These are phyloP conservation scores for Cryptococcus deneoformans DNA, from an alignment of 1,284 basidiomycete genomes.

Conservation along the genomic window DNA sequence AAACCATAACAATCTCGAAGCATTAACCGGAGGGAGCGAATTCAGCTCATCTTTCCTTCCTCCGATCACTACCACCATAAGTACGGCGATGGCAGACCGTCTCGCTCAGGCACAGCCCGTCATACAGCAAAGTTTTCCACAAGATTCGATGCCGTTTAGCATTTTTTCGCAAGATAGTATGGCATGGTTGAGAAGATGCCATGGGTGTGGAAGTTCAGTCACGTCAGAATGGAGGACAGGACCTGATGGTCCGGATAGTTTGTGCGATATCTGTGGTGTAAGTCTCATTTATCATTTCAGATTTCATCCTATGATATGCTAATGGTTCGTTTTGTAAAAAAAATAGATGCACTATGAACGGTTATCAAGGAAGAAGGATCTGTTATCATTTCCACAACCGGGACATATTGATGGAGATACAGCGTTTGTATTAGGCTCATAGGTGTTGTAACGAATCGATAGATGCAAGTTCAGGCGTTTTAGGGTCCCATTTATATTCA, in stretches of 20 bases:
- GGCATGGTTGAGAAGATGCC: slow-evolving; percentile 19
- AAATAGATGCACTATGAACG: slow-evolving; percentile 22
- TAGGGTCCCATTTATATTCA: no score
- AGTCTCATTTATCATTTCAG: slow-evolving; percentile 10
- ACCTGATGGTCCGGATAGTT: slow-evolving; percentile 35
- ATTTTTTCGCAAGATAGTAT: slow-evolving; percentile 3
- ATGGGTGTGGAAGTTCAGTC: slow-evolving; percentile 24
- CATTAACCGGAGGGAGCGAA: slow-evolving; percentile 8
- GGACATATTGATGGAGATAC: no score
- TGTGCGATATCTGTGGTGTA: slow-evolving; percentile 36
- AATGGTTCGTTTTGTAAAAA: background rate
- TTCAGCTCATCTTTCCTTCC: slow-evolving; percentile 1
- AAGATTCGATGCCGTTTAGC: background rate
- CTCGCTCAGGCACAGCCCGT: no score
- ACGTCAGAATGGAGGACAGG: slow-evolving; percentile 27
- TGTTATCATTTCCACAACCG: background rate
- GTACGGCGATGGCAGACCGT: no score
- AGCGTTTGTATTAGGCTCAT: no score
- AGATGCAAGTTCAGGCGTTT: no score
- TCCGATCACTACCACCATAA: no score
- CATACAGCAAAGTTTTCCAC: no score
- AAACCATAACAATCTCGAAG: slow-evolving; percentile 2
- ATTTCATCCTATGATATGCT: background rate
- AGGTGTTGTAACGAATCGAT: no score
- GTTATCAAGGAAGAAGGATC: slow-evolving; percentile 13